Evolutionary conservation across 2,329 filamentous ascomycete species (phyloP).

Genomic region (Sordariomycetes sp.): DNA sequence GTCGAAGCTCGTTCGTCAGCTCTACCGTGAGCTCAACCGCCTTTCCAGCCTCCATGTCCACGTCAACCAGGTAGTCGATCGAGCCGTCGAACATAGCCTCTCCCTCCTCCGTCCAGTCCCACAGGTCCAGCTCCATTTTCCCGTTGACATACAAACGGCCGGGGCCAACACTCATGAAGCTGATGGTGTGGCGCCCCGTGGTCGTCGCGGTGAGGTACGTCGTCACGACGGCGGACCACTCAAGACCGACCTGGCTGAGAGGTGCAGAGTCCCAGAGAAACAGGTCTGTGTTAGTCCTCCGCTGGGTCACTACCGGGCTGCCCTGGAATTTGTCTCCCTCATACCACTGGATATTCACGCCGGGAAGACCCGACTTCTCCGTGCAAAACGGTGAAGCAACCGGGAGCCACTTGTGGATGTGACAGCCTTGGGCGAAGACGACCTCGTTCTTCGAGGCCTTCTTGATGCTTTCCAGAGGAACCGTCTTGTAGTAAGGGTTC

Average conservation of each 20-base stretch:
- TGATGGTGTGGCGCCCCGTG: conserved; percentile 53
- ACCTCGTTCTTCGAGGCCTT: conserved; percentile 42
- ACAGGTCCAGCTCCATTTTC: conserved; percentile 49
- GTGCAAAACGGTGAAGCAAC: conserved; percentile 50
- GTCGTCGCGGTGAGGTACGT: conserved; percentile 47
- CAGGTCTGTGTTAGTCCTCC: conserved; percentile 52
- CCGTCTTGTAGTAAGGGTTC: conserved; percentile 58
- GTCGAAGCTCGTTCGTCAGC: conserved; percentile 57
- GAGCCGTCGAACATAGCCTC: conserved; percentile 64
- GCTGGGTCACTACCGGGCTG: conserved; percentile 43
- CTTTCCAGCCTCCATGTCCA: conserved; percentile 47
- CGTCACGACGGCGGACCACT: conserved; percentile 54
- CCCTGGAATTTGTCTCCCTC: conserved; percentile 53
- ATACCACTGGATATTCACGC: conserved; percentile 55
- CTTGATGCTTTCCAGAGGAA: conserved; percentile 53
- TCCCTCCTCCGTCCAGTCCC: conserved; percentile 59
- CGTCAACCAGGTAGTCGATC: conserved; percentile 49
- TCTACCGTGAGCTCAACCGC: conserved; percentile 52
- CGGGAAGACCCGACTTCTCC: conserved; percentile 42
- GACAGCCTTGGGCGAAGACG: conserved; percentile 49
- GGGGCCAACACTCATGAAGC: conserved; percentile 57
- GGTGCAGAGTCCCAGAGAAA: conserved; percentile 64
- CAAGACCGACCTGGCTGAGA: conserved; percentile 43
- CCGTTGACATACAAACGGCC: conserved; percentile 51
- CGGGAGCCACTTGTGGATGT: conserved; percentile 56